These are phyloP conservation scores for Rhizopus microsporus DNA, from an alignment of 371 early-diverging fungal species.

Conservation along the genomic window DNA sequence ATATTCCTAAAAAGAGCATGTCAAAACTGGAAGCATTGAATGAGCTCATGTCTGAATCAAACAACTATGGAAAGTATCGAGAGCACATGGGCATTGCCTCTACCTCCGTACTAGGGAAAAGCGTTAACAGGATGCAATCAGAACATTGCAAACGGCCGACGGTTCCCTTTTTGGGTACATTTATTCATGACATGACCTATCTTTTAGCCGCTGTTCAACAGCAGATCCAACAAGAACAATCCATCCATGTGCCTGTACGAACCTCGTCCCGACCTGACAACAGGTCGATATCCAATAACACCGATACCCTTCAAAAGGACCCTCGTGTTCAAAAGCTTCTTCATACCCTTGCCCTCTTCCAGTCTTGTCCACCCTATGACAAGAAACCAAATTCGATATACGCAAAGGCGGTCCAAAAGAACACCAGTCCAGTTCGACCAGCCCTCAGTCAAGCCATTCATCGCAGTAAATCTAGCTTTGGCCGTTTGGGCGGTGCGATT, in stretches of 20 bases:
- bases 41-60: constrained; percentile 69
- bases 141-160: constrained; percentile 60
- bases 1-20: constrained; percentile 68
- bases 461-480: constrained; percentile 52
- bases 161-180: constrained; percentile 78
- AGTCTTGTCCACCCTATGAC: constrained; percentile 59
- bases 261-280: constrained; percentile 8
- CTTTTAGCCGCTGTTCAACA: constrained; percentile 52
- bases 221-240: constrained; percentile 34
- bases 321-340: constrained; percentile 55
- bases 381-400: constrained; percentile 26
- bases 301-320: constrained; percentile 41
- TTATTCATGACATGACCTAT: constrained; percentile 82
- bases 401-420: constrained; percentile 6
- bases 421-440: constrained; percentile 49
- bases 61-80: constrained; percentile 75
- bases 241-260: constrained; percentile 7
- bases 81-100: constrained; percentile 60
- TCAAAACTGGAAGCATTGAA: constrained; percentile 59
- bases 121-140: constrained; percentile 34
- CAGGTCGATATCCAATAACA: not conserved
- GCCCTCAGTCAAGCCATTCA: constrained; percentile 56
- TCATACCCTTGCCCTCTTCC: constrained; percentile 54
- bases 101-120: constrained; percentile 36
- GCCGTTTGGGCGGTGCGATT: constrained; percentile 44